These are phyloP conservation scores for Hygrophila difformis DNA, from an alignment of 257 asterid genomes.

Conservation along the genomic window DNA sequence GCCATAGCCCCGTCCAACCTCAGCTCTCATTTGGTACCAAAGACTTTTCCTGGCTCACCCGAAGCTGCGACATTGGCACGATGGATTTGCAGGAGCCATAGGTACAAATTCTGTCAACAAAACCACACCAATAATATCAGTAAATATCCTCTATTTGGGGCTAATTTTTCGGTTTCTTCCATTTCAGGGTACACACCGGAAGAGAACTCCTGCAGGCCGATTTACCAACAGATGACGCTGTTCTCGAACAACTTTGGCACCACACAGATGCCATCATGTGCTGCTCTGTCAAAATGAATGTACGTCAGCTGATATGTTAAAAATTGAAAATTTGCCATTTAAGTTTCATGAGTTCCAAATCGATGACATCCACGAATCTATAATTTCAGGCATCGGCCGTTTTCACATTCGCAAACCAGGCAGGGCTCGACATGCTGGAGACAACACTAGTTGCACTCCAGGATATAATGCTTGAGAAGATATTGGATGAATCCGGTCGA, in stretches of 20 bases:
- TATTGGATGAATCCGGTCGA: conserved; percentile 66
- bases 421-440: conserved; percentile 87
- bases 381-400: conserved; percentile 60
- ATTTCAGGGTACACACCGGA: conserved; percentile 51
- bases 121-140: background rate
- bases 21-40: conserved; percentile 41
- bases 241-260: conserved; percentile 66
- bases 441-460: conserved; percentile 66
- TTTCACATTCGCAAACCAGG: conserved; percentile 76
- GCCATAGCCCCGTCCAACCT: conserved; percentile 63
- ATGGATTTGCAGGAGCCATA: conserved; percentile 35
- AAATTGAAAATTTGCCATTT: background rate
- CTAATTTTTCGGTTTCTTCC: too few species aligned
- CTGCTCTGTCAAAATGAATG: conserved; percentile 64
- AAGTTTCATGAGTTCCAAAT: background rate
- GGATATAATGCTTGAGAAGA: conserved; percentile 71
- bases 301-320: conserved; percentile 20
- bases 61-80: conserved; percentile 13
- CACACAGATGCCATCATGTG: conserved; percentile 73
- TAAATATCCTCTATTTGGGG: too few species aligned
- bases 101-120: conserved; percentile 22
- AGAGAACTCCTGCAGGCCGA: conserved; percentile 44
- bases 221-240: conserved; percentile 34
- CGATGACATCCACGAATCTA: background rate
- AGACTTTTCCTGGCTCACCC: conserved; percentile 49